Evolutionary conservation across 2,329 filamentous ascomycete genomes (phyloP), one percentile per base, ranked within the genome.

Genomic region (Colletotrichum gloeosporioides): DNA sequence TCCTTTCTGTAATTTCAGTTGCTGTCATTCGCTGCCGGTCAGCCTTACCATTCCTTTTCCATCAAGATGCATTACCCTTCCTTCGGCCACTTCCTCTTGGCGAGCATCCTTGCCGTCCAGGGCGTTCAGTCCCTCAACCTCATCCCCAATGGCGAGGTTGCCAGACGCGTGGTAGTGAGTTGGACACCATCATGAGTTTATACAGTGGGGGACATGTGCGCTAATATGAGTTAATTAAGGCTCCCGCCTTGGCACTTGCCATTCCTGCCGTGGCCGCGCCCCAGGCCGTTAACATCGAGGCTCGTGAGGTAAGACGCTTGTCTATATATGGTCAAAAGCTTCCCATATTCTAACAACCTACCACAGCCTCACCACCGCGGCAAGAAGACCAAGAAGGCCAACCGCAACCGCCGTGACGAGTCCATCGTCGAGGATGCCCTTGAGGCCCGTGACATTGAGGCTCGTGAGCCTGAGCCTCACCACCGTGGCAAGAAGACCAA

Each of bases 21-120:
- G 59, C 71, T 76, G 71, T 57, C 67, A 77, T 78, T 78, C 67
- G 71, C 77, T 77, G 75, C 75, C 75, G 75, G 75, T 73, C 75
- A 78, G 69, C 68, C 71, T 65, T 49, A 66, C 71, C 73, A 34
- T 74, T 73, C 66, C 59, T 77, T 77, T 61, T 49, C 39, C 39
- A 49, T 49, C 73, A 76, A 69, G n/a, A 77, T 78, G 71, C 77
- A 77, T 44, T 69, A 73, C 64, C 69, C 73, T 59, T 75, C 74
- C 55, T 74, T 77, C 39, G 67, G 49, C 34, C 70, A 77, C 25
- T 69, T 78, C 61, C 69, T 76, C 71, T 36, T 78, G 75, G 75
- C 77, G 74, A 72, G 75, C 64, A 72, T 77, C 70, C 68, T 78
- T 57, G 70, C 75, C 62, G 75, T 62, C 31, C 67, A 72, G n/a